A percentile compares a stretch with the other conserved stretches of the same genome.
phyloP scores from a whole-genome alignment of 176 grass and related monocot species.

The Eremochloa ophiuroides region DNA sequence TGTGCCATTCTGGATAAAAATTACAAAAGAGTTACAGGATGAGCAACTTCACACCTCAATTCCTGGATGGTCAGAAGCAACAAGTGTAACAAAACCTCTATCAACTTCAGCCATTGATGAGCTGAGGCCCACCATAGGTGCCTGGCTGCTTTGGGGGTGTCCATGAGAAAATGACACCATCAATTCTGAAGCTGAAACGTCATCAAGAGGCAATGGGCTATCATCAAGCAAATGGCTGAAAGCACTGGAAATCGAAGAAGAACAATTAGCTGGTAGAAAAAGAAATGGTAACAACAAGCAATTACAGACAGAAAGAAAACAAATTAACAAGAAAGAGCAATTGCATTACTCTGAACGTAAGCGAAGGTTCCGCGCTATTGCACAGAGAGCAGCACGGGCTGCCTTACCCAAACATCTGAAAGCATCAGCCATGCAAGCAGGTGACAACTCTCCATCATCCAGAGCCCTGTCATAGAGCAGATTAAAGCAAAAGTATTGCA shows the following conservation, averaged over 20 bases:
- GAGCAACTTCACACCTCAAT: slow-evolving; percentile 46
- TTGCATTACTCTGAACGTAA: slow-evolving; percentile 56
- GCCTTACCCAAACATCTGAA: slow-evolving; percentile 69
- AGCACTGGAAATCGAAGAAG: slow-evolving; percentile 38
- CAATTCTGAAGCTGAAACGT: slow-evolving; percentile 63
- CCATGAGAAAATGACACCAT: slow-evolving; percentile 45
- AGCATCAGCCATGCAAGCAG: slow-evolving; percentile 74
- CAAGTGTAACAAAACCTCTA: slow-evolving; percentile 58
- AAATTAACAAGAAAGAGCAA: neutral
- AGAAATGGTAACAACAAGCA: neutral
- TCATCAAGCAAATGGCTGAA: slow-evolving; percentile 81
- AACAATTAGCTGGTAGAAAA: slow-evolving; percentile 1
- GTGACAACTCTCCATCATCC: slow-evolving; percentile 64
- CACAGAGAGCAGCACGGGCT: slow-evolving; percentile 58
- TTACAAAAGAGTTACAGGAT: neutral
- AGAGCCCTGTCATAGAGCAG: slow-evolving; percentile 30
- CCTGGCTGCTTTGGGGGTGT: slow-evolving; percentile 32
- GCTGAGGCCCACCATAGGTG: slow-evolving; percentile 16
- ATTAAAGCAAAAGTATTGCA: neutral
- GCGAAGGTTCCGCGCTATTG: slow-evolving; percentile 66
- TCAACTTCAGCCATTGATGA: slow-evolving; percentile 54
- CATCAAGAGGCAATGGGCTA: slow-evolving; percentile 53
- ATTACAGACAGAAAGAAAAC: neutral
- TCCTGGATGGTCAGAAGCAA: slow-evolving; percentile 64
- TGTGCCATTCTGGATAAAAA: neutral